Evolutionary conservation across 2,329 filamentous ascomycete species (phyloP), one percentile per base, ranked within the genome.

Genomic region (Fusarium sp.): DNA sequence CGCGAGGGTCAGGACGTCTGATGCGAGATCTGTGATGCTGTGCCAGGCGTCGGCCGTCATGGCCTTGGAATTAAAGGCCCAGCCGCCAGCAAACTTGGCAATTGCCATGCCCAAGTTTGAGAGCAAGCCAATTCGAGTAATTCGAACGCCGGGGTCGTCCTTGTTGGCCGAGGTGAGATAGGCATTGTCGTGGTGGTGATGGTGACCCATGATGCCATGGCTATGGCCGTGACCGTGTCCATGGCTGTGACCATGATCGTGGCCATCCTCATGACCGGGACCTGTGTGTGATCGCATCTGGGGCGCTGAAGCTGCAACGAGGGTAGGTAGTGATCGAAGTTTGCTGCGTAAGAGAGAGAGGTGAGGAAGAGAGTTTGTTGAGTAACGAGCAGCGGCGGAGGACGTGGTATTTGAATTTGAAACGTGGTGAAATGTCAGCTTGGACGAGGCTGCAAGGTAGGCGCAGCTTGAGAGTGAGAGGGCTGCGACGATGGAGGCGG

Each of bases 21-120:
- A 98, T 70, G 97, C 94, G 66, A 99, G 90, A 83, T 99, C 96
- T 58, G 96, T 97, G 76, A 98, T 89, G 79, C 95, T 96, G 85
- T 99, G 96, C 85, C 97, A 96, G 65, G 94, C 96, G 82, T 99
- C 96, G 80, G 96, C 95, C 69, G 95, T 87, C 87, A 98, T 93
- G 67, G 94, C 93, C 84, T 98, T 95, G 52, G 95, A 98, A 83
- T 98, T 95, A 87, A 99, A 98, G 75, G 93, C 87, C 85, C 96
- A 98, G 77, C 96, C 96, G 67, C 96, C 96, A 31, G 95, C 87
- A 47, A 96, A 96, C 83, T 99, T 99, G 75, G 91, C 93, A 77
- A 98, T 87, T 59, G 96, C 96, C 95, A 99, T 98, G 80, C 92
- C 92, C 62, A 98, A 87, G 82, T 99, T 99, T 77, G 95, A 94